A percentile compares a stretch with the other conserved stretches of the same genome.
Evolutionary conservation across 2,329 filamentous ascomycete genomes (phyloP).

Genomic region (Aspergillus awamori): DNA sequence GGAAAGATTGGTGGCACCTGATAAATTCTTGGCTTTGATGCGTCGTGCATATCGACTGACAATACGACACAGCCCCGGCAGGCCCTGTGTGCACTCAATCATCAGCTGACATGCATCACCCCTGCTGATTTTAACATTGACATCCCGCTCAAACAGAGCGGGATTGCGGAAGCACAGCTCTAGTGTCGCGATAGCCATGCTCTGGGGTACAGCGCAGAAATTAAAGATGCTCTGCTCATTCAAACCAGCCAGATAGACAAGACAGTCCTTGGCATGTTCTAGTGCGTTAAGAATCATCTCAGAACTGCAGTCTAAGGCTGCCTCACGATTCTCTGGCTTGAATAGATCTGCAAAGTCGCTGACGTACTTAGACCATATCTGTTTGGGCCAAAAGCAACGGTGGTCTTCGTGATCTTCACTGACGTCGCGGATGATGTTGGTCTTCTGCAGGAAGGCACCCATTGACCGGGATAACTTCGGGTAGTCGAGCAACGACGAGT

Average conservation of each 20-base stretch:
- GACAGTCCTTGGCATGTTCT: conserved; percentile 82
- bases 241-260: conserved; percentile 94
- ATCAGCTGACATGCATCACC: conserved; percentile 90
- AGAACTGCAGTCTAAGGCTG: conserved; percentile 81
- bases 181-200: conserved; percentile 95
- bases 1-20: too few species aligned
- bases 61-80: conserved; percentile 44
- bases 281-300: conserved; percentile 94
- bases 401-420: conserved; percentile 86
- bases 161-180: conserved; percentile 95
- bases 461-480: conserved; percentile 87
- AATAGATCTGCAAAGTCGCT: conserved; percentile 88
- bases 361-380: conserved; percentile 97
- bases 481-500: conserved; percentile 77
- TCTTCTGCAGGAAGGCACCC: conserved; percentile 97
- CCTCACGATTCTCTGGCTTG: conserved; percentile 73
- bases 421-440: conserved; percentile 96
- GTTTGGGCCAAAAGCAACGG: conserved; percentile 89
- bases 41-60: too few species aligned
- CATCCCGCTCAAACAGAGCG: conserved; percentile 76
- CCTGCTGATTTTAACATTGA: conserved; percentile 85
- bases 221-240: conserved; percentile 98
- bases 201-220: conserved; percentile 94
- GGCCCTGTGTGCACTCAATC: conserved; percentile 89
- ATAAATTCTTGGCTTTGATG: too few species aligned